A percentile compares a stretch with the other conserved stretches of the same genome.
Evolutionary conservation across 805 yeast species (phyloP).

Genomic region (Ogataea wickerhamii): DNA sequence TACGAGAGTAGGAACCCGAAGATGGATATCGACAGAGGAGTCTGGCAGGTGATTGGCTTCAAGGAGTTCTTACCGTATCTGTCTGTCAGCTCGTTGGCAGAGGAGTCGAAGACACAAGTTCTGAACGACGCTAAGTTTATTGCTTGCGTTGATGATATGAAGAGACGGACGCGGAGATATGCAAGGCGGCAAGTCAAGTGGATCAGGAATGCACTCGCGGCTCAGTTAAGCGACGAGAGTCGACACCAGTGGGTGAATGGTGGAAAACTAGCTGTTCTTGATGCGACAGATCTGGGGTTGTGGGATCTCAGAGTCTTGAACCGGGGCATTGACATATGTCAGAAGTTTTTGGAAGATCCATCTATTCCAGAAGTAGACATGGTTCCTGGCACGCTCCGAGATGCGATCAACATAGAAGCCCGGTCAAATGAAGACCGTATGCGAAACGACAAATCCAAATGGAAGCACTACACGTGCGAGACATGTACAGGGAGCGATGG

Average conservation of each 20-base stretch:
- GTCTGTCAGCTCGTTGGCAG: constrained; percentile 24
- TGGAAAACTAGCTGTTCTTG: constrained; percentile 62
- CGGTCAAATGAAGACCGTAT: constrained; percentile 5
- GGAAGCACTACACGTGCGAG: constrained; percentile 71
- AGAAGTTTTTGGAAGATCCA: constrained; percentile 22
- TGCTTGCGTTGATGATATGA: constrained; percentile 70
- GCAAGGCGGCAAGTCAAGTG: constrained; percentile 88
- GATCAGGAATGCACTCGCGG: constrained; percentile 70
- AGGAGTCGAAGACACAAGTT: constrained; percentile 1
- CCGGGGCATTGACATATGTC: constrained; percentile 52
- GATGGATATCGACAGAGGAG: constrained; percentile 65
- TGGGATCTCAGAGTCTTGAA: constrained; percentile 60
- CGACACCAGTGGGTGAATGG: constrained; percentile 49
- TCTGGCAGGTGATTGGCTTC: constrained; percentile 95
- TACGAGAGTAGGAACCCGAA: constrained; percentile 34
- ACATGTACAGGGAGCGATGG: constrained; percentile 57
- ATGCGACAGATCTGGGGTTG: constrained; percentile 64
- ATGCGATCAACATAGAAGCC: constrained; percentile 11
- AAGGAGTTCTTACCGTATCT: constrained; percentile 74
- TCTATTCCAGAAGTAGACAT: constrained; percentile 4
- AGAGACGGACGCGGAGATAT: constrained; percentile 76
- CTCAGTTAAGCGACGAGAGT: constrained; percentile 51
- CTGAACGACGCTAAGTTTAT: constrained; percentile 26
- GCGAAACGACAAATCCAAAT: constrained; percentile 29
- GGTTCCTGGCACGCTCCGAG: constrained; percentile 18